Percentiles rank a stretch among this genome's conserved stretches.
Conservation (phyloP, 495 filamentous ascomycete species). For the Trichoderma reesei region DNA sequence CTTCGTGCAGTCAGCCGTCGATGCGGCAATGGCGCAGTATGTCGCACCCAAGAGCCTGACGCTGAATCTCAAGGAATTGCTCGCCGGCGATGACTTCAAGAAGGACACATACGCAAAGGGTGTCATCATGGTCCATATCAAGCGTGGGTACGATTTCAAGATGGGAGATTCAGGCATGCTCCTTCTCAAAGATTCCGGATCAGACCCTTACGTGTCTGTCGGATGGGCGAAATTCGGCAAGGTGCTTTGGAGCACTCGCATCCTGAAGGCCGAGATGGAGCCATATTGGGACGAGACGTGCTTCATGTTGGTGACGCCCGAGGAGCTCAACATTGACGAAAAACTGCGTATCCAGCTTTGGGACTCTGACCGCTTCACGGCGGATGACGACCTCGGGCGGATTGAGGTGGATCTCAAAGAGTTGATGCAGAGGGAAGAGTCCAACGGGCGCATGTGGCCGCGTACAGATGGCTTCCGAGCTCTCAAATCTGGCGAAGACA, state of each 20-base stretch:
- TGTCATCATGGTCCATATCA: constrained; percentile 54
- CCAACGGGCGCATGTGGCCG: constrained; percentile 45
- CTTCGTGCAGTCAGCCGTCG: constrained; percentile 63
- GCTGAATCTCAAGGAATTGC: constrained; percentile 61
- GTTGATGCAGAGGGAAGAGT: constrained; percentile 46
- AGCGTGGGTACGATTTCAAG: constrained; percentile 54
- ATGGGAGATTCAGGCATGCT: constrained; percentile 51
- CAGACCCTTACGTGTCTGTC: constrained; percentile 59
- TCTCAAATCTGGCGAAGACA: constrained; percentile 48
- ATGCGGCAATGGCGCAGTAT: constrained; percentile 59
- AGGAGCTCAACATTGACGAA: constrained; percentile 66
- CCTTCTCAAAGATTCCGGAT: constrained; percentile 45
- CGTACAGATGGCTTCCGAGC: constrained; percentile 51
- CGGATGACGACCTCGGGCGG: constrained; percentile 63
- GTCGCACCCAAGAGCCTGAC: constrained; percentile 66
- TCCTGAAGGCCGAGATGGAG: constrained; percentile 52
- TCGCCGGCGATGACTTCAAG: constrained; percentile 67
- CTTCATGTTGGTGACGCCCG: constrained; percentile 51
- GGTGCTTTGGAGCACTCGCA: constrained; percentile 50
- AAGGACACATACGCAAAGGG: constrained; percentile 57
- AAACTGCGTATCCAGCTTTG: constrained; percentile 56
- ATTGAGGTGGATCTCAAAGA: constrained; percentile 56
- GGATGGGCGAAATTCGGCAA: constrained; percentile 72
- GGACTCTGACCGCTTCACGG: constrained; percentile 59
- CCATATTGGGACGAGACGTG: constrained; percentile 62